Evolutionary conservation across 2,329 filamentous ascomycete species (phyloP).

Genomic region (Sclerotinia minor): DNA sequence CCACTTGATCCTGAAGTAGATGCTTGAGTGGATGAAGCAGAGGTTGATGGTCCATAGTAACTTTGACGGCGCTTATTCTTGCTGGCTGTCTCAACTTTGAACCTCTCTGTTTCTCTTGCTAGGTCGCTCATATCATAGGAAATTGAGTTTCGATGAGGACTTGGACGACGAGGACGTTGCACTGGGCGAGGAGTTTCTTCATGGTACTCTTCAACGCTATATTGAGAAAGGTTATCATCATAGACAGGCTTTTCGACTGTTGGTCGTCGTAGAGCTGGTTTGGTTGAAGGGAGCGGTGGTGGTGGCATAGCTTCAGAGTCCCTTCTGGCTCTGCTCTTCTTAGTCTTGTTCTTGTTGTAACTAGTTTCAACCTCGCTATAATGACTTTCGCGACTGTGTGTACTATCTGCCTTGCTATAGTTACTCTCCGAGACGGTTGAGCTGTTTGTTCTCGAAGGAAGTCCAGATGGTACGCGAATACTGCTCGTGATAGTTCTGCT

Average conservation of each 20-base stretch:
- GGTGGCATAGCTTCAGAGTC: conserved; percentile 39
- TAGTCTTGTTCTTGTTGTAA: conserved; percentile 9
- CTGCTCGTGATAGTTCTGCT: conserved; percentile 15
- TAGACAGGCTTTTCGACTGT: conserved; percentile 14
- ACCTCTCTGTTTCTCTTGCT: conserved; percentile 24
- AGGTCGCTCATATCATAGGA: conserved; percentile 36
- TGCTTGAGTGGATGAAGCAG: conserved; percentile 25
- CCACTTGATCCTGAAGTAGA: conserved; percentile 34
- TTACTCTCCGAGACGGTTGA: conserved; percentile 14
- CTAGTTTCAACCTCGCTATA: conserved; percentile 19
- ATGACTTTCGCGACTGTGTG: conserved; percentile 23
- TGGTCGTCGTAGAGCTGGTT: conserved; percentile 19
- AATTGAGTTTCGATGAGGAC: conserved; percentile 35
- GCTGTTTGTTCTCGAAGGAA: conserved; percentile 18
- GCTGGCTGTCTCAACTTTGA: conserved; percentile 36
- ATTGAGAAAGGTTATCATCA: conserved; percentile 1
- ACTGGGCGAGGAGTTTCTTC: conserved; percentile 18
- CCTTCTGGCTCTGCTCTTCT: conserved; percentile 27
- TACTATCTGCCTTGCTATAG: conserved; percentile 19
- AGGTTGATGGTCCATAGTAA: conserved; percentile 35
- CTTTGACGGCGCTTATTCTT: conserved; percentile 36
- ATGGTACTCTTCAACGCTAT: conserved; percentile 15
- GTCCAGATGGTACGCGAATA: conserved; percentile 20
- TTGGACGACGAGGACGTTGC: conserved; percentile 34
- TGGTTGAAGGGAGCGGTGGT: conserved; percentile 26